phyloP scores from a whole-genome alignment of 2,329 filamentous ascomycete genomes.

The Ophiostoma novo-ulmi region DNA sequence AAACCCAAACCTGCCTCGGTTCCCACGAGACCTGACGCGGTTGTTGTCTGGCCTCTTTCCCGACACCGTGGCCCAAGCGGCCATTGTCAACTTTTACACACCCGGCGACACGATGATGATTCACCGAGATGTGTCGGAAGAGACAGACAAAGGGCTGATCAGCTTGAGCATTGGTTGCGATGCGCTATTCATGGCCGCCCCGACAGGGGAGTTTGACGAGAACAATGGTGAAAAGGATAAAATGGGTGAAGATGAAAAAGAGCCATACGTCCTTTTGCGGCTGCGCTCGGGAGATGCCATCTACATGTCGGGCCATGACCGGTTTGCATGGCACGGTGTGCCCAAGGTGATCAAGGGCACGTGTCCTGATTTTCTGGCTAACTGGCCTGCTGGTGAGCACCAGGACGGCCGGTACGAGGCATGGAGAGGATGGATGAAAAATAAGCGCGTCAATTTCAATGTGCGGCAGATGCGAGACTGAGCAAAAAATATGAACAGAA shows the following conservation, averaged over 20 bases:
- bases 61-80: constrained; percentile 72
- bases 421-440: constrained; percentile 84
- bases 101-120: constrained; percentile 87
- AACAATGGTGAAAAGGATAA: background rate
- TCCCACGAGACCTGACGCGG: constrained; percentile 65
- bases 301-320: constrained; percentile 75
- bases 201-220: constrained; percentile 37
- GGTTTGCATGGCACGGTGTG: constrained; percentile 94
- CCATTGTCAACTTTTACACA: constrained; percentile 89
- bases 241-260: constrained; percentile 28
- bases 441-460: constrained; percentile 87
- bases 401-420: constrained; percentile 51
- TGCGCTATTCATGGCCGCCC: constrained; percentile 77
- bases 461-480: constrained; percentile 76
- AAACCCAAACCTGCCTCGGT: constrained; percentile 52
- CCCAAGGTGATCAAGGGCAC: constrained; percentile 76
- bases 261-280: constrained; percentile 55
- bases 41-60: constrained; percentile 70
- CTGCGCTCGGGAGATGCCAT: constrained; percentile 82
- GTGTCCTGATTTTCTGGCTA: constrained; percentile 66
- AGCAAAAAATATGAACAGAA: background rate
- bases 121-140: constrained; percentile 89
- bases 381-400: constrained; percentile 60
- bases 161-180: constrained; percentile 89
- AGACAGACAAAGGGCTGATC: constrained; percentile 69